Percentiles rank a stretch among this genome's conserved stretches.
phyloP scores from a whole-genome alignment of 192 early-diverging fungal species.

The Rhizophlyctis rosea region DNA sequence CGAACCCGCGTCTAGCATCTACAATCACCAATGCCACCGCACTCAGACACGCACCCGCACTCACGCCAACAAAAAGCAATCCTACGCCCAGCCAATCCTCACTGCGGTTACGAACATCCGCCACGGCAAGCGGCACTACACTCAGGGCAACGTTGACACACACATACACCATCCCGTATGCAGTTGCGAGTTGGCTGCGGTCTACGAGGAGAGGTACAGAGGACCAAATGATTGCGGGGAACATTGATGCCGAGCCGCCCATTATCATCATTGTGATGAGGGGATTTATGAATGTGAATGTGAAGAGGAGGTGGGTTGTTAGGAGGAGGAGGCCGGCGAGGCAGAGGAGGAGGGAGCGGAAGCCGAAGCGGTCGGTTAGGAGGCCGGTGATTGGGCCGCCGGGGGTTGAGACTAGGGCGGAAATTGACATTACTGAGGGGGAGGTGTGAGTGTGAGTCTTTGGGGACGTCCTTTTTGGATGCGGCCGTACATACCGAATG shows the following conservation, averaged over 20 bases:
- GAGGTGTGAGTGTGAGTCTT: constrained; percentile 50
- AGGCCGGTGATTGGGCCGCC: constrained; percentile 56
- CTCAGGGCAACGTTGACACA: constrained; percentile 58
- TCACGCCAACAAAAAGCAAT: no score
- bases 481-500: no score
- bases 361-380: constrained; percentile 51
- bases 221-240: constrained; percentile 60
- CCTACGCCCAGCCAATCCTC: no score
- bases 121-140: constrained; percentile 56
- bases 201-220: constrained; percentile 59
- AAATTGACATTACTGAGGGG: constrained; percentile 56
- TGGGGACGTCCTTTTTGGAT: no score
- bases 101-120: constrained; percentile 49
- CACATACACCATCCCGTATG: constrained; percentile 59
- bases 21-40: no score
- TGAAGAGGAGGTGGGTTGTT: constrained; percentile 42
- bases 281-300: constrained; percentile 45
- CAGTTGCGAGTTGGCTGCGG: constrained; percentile 60
- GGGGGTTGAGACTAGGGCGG: constrained; percentile 55
- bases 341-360: constrained; percentile 35
- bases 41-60: no score
- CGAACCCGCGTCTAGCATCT: no score
- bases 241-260: constrained; percentile 53
- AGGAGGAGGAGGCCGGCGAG: constrained; percentile 33
- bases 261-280: constrained; percentile 46